Conservation (phyloP, 2,329 filamentous ascomycete genomes). For the Neobulgaria alba region DNA sequence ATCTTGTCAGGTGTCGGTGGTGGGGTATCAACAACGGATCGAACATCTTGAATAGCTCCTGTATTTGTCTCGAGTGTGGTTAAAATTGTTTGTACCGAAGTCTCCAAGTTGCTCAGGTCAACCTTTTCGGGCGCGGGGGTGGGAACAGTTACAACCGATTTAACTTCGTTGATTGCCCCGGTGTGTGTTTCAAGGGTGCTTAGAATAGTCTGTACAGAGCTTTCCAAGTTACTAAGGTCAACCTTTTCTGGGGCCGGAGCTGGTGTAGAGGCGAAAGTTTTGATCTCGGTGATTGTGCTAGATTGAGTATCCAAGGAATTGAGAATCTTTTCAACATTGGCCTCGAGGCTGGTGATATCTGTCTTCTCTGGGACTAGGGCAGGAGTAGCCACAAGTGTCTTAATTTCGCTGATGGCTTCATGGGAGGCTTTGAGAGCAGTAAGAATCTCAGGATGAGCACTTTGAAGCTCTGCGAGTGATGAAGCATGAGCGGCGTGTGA, state of each 20-base stretch:
- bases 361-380: constrained; percentile 5
- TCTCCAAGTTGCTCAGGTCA: constrained; percentile 4
- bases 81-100: neutral
- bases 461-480: constrained; percentile 7
- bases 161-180: constrained; percentile 1
- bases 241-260: constrained; percentile 7
- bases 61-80: constrained; percentile 3
- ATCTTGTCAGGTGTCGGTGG: no score
- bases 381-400: neutral
- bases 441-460: constrained; percentile 6
- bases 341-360: constrained; percentile 8
- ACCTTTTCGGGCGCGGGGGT: neutral
- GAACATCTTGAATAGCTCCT: no score
- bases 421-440: constrained; percentile 4
- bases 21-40: no score
- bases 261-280: constrained; percentile 3
- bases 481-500: constrained; percentile 17
- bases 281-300: constrained; percentile 2
- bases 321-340: constrained; percentile 8
- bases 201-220: constrained; percentile 8
- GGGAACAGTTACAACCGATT: constrained; percentile 2
- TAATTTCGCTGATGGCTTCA: constrained; percentile 1
- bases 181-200: constrained; percentile 9
- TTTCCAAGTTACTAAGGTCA: constrained; percentile 8
- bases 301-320: constrained; percentile 3